Conservation (phyloP, 208 protist genomes). For the Leishmania aethiopica region DNA sequence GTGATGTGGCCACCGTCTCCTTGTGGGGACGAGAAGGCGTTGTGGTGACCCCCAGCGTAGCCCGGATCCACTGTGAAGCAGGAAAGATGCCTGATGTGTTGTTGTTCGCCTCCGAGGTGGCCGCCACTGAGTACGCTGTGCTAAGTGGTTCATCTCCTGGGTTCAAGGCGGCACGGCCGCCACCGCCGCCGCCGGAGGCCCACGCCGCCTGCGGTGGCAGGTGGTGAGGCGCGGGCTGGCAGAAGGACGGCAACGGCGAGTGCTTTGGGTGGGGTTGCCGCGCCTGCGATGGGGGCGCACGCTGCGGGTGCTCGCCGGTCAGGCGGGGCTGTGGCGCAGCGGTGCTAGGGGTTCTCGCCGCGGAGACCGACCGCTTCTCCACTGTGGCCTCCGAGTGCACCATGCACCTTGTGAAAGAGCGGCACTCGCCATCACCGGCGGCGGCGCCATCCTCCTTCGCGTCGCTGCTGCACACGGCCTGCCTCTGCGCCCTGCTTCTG, state of each 20-base stretch:
- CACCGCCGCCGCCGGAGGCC: not conserved
- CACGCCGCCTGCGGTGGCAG: not conserved
- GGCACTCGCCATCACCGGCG: not conserved
- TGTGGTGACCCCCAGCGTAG: not conserved
- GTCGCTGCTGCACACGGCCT: too few relatives aligned
- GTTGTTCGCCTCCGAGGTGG: not conserved
- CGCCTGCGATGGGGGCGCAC: not conserved
- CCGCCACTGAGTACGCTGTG: not conserved
- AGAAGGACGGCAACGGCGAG: not conserved
- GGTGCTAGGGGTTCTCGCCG: not conserved
- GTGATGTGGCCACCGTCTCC: not conserved
- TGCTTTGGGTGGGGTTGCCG: not conserved
- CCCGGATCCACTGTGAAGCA: constrained; percentile 4
- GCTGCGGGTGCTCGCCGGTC: not conserved
- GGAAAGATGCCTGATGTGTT: not conserved
- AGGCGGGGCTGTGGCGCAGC: not conserved
- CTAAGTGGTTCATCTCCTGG: too few relatives aligned
- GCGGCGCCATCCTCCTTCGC: not conserved
- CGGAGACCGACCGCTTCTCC: not conserved
- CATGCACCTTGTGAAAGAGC: not conserved
- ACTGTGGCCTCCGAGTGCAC: not conserved
- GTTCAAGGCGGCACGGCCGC: not conserved
- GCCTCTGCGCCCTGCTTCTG: not conserved
- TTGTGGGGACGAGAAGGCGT: not conserved
- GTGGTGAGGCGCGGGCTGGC: not conserved